Base-by-base conservation (phyloP, 345 rosid species). In the Melaleuca alternifolia region DNA sequence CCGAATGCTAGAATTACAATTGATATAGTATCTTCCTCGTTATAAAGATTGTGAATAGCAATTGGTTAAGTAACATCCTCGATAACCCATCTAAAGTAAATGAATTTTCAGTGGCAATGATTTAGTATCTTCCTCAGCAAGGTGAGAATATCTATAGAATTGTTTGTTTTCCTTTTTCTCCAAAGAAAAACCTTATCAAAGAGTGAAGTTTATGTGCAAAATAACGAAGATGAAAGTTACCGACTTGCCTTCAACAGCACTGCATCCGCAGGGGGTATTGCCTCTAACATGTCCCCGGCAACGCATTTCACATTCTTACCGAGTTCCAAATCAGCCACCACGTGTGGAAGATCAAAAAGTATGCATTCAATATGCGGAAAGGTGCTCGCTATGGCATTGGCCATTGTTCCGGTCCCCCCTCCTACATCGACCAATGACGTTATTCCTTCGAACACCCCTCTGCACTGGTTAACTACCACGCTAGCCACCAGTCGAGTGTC, bases 261-360 rank as follows among this genome's bases (percentile, higher is more conserved):
- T 51, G 86, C 87, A 62, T 90, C 86, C 10, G 88, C 91, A 1
- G 88, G 28, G 7, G 94, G 93, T 41, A 92, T 57, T 9, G 54
- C 52, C 28, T 84, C 56, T 46, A 91, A 87, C 93, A 92, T 89
- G 83, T 91, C 87, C 10, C 94, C 88, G 33, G 28, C 89, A 44
- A 90, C 81, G 76, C 50, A 86, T 24, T 75, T 87, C 88, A 90
- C 82, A 75, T 91, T 90, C 7, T 50, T 41, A 7, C 30, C 33
- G 1, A 84, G 89, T 75, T 85, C 53, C 85, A 88, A 84, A 26
- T 61, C 87, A 8, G 86, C 86, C 21, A 89, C 90, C 56, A 56
- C 86, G 54, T 87, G 86, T 12, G 89, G 84, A 79, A 75, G 87
- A 86, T 88, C 89, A 5, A 88, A 46, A 0, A 88, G 89, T 4